A percentile compares a stretch with the other conserved stretches of the same genome.
phyloP scores from a whole-genome alignment of 495 filamentous ascomycete species.

The Penicillium riverlandense region DNA sequence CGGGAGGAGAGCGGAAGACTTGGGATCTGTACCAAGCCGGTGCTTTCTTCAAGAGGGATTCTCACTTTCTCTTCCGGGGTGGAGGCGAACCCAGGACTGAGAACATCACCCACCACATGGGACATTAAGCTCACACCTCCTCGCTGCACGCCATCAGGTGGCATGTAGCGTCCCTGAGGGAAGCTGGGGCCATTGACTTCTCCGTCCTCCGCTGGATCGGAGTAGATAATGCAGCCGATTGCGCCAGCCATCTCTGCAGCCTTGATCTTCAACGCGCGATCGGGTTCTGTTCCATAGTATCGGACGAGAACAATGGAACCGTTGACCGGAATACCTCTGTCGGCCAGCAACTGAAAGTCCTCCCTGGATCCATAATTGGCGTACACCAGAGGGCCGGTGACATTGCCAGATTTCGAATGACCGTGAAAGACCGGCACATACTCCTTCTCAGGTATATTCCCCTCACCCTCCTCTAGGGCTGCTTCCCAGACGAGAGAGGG shows the following conservation, averaged over 20 bases:
- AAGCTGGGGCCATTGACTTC: slow-evolving; percentile 60
- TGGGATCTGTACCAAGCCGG: slow-evolving; percentile 73
- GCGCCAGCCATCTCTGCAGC: slow-evolving; percentile 81
- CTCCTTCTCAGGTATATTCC: slow-evolving; percentile 12
- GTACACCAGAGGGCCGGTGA: slow-evolving; percentile 88
- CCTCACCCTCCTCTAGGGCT: slow-evolving; percentile 68
- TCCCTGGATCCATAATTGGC: slow-evolving; percentile 83
- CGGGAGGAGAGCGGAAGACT: slow-evolving; percentile 83
- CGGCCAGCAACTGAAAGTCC: slow-evolving; percentile 67
- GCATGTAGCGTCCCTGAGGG: slow-evolving; percentile 71
- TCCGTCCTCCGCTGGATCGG: slow-evolving; percentile 76
- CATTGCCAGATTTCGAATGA: slow-evolving; percentile 79
- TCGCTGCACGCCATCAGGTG: slow-evolving; percentile 71
- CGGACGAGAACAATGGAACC: slow-evolving; percentile 81
- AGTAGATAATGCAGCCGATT: slow-evolving; percentile 84
- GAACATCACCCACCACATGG: slow-evolving; percentile 77
- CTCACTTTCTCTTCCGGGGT: slow-evolving; percentile 55
- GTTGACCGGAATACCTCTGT: slow-evolving; percentile 62
- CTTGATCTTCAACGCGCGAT: slow-evolving; percentile 77
- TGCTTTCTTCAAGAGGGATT: slow-evolving; percentile 59
- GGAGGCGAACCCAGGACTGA: slow-evolving; percentile 82
- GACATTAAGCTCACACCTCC: slow-evolving; percentile 78
- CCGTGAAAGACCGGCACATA: slow-evolving; percentile 77
- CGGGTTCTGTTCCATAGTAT: slow-evolving; percentile 66
- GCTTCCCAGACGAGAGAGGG: slow-evolving; percentile 68